Evolutionary conservation across 345 rosid genomes (phyloP).

Genomic region (Dovyalis caffra): DNA sequence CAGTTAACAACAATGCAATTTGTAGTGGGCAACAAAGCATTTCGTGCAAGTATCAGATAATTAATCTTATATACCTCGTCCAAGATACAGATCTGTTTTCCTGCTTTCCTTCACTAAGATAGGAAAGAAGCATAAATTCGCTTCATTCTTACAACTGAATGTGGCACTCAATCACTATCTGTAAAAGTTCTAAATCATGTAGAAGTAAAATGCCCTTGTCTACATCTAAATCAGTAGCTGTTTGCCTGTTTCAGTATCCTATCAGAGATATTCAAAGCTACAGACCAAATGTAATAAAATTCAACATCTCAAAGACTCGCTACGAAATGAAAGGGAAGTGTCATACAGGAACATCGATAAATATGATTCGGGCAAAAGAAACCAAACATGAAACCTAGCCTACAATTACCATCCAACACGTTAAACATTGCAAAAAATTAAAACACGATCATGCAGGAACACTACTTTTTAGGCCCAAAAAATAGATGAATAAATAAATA

Average conservation of each 20-base stretch:
- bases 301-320: neutral
- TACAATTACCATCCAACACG: neutral
- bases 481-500: neutral
- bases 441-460: neutral
- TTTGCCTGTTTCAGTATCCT: neutral
- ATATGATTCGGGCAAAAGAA: neutral
- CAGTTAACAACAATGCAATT: neutral
- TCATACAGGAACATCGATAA: neutral
- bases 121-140: neutral
- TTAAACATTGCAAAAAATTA: conserved; percentile 1
- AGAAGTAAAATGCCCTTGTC: neutral
- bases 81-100: neutral
- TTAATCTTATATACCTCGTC: neutral
- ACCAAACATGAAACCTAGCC: neutral
- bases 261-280: neutral
- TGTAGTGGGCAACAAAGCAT: neutral
- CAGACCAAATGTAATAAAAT: neutral
- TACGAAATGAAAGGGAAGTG: neutral
- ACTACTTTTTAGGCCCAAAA: neutral
- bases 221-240: neutral
- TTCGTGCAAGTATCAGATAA: neutral
- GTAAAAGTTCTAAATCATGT: neutral
- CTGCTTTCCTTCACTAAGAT: neutral
- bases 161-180: neutral
- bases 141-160: neutral